Conservation (phyloP, 2,329 filamentous ascomycete species). For the Colletotrichum cordylinicola region DNA sequence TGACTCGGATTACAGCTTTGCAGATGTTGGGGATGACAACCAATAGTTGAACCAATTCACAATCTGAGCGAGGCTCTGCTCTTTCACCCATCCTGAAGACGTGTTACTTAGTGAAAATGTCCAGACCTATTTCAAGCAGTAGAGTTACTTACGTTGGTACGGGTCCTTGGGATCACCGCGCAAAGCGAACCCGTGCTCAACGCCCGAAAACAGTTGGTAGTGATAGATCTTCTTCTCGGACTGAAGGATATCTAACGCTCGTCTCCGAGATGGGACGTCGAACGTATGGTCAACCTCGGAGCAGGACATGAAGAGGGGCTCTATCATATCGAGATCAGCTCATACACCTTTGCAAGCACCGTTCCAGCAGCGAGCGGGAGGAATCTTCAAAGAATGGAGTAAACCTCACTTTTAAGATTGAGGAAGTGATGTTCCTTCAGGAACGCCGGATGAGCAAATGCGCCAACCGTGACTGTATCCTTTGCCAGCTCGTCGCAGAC, state of each 20-base stretch:
- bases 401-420: not conserved
- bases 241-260: constrained; percentile 42
- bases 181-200: constrained; percentile 70
- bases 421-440: not conserved
- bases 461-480: not conserved
- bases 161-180: constrained; percentile 52
- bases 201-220: constrained; percentile 65
- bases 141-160: not conserved
- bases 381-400: rapidly evolving
- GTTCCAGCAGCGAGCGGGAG: not conserved
- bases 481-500: constrained; percentile 35
- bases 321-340: not conserved
- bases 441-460: not conserved
- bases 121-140: rapidly evolving
- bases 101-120: rapidly evolving
- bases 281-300: not conserved
- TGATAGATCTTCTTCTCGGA: constrained; percentile 56
- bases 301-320: not conserved
- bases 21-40: not conserved
- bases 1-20: not conserved
- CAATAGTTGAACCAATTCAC: not conserved
- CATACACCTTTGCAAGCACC: rapidly evolving
- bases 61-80: not conserved
- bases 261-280: not conserved
- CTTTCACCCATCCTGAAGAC: not conserved